phyloP scores from a whole-genome alignment of 202 grass and related monocot species.

The Alloteropsis angusta region DNA sequence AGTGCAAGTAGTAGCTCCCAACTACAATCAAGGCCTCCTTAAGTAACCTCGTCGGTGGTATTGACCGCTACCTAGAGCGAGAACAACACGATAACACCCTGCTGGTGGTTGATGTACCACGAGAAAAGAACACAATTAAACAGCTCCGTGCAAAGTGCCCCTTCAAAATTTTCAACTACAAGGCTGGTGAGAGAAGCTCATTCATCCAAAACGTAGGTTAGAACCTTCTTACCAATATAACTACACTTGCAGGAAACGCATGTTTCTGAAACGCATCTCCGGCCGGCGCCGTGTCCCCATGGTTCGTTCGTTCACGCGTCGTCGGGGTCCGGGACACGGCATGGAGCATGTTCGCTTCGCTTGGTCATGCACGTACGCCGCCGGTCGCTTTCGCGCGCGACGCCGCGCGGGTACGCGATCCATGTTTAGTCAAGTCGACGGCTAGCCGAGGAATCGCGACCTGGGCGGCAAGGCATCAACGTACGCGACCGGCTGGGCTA shows the following conservation, averaged over 20 bases:
- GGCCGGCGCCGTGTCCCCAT: background rate
- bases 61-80: background rate
- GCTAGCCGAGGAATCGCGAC: background rate
- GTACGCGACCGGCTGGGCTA: background rate
- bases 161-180: background rate
- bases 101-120: background rate
- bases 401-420: background rate
- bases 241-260: background rate
- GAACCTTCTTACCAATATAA: no score
- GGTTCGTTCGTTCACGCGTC: background rate
- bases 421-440: constrained; percentile 18
- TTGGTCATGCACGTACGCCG: background rate
- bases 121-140: background rate
- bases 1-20: background rate
- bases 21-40: no score
- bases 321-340: background rate
- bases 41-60: no score
- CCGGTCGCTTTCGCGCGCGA: constrained; percentile 19
- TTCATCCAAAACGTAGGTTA: no score
- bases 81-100: background rate
- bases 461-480: background rate
- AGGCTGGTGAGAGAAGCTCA: no score
- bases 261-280: background rate
- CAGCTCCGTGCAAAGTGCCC: background rate
- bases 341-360: background rate